Evolutionary conservation across 805 yeast genomes (phyloP).

Genomic region (Metschnikowia lochheadii): DNA sequence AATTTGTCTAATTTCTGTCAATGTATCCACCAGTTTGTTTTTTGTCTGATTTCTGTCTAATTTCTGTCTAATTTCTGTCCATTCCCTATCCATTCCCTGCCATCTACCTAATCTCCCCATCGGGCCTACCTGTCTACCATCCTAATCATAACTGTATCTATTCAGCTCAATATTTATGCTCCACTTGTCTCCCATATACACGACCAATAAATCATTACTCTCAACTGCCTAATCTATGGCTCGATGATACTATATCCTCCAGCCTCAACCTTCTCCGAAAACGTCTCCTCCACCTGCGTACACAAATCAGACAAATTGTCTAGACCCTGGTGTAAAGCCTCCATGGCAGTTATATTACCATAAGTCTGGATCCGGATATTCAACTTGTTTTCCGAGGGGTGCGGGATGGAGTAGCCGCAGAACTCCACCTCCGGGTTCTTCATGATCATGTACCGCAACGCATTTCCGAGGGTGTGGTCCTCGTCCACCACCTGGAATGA

Average conservation of each 20-base stretch:
- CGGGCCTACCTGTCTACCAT: too few relatives aligned
- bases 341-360: constrained; percentile 79
- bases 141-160: too few relatives aligned
- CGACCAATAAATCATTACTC: too few relatives aligned
- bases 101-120: too few relatives aligned
- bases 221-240: constrained; percentile 26
- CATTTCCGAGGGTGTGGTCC: constrained; percentile 95
- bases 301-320: constrained; percentile 82
- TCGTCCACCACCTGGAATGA: constrained; percentile 91
- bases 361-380: constrained; percentile 93
- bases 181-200: too few relatives aligned
- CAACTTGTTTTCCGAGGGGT: constrained; percentile 88
- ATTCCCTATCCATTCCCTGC: too few relatives aligned
- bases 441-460: constrained; percentile 91
- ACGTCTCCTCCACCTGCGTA: constrained; percentile 74
- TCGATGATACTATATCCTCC: constrained; percentile 49
- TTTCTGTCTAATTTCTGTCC: too few relatives aligned
- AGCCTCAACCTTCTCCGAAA: constrained; percentile 62
- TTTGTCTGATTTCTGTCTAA: too few relatives aligned
- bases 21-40: too few relatives aligned
- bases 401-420: constrained; percentile 98
- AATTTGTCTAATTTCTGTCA: too few relatives aligned
- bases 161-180: too few relatives aligned
- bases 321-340: constrained; percentile 88
- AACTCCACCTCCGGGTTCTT: constrained; percentile 97